Evolutionary conservation across 352 stramenopile species (phyloP).

Genomic region (Globisporangium radiosum): DNA sequence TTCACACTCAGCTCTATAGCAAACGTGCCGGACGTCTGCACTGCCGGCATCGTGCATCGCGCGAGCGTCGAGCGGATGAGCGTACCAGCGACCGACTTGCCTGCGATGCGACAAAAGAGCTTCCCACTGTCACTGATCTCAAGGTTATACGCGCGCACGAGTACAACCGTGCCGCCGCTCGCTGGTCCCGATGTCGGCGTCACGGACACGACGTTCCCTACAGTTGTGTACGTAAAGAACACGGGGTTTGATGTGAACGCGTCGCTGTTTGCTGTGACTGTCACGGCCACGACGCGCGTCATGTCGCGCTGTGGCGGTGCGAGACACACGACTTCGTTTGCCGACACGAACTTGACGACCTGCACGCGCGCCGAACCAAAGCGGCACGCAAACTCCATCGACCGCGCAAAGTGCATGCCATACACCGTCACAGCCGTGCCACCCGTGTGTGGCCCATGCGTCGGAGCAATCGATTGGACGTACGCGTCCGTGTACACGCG

Average conservation of each 20-base stretch:
- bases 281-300: conserved; percentile 32
- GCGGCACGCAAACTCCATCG: conserved; percentile 46
- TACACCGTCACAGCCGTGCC: conserved; percentile 81
- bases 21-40: conserved; percentile 18
- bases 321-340: conserved; percentile 64
- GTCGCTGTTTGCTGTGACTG: conserved; percentile 66
- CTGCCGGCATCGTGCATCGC: conserved; percentile 36
- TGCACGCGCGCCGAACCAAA: conserved; percentile 63
- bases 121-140: conserved; percentile 29
- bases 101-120: conserved; percentile 45
- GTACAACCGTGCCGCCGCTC: conserved; percentile 40
- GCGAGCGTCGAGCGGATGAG: conserved; percentile 29
- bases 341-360: conserved; percentile 60
- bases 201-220: conserved; percentile 43
- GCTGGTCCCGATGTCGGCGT: conserved; percentile 42
- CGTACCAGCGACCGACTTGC: conserved; percentile 17
- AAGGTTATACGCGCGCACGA: conserved; percentile 54
- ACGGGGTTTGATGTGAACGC: conserved; percentile 54
- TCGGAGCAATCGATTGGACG: conserved; percentile 61
- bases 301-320: conserved; percentile 41
- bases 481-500: conserved; percentile 70
- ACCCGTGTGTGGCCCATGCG: conserved; percentile 61
- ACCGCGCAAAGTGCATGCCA: conserved; percentile 73
- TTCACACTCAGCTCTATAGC: conserved; percentile 57
- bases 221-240: conserved; percentile 75